These are phyloP conservation scores for Alloteropsis angusta DNA, from an alignment of 202 grass and related monocot species.

Conservation along the genomic window DNA sequence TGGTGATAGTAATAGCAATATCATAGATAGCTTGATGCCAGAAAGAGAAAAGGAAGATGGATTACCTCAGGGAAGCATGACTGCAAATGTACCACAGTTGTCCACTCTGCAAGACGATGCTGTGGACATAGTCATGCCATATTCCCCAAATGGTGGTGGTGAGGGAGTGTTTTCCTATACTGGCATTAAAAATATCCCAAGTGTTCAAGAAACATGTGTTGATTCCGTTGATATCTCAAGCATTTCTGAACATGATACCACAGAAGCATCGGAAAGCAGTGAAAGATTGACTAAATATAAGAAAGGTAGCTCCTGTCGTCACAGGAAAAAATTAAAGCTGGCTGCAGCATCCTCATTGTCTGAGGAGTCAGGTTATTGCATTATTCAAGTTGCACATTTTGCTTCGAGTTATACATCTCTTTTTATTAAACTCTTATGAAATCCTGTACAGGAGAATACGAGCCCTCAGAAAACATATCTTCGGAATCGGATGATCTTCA, in stretches of 20 bases:
- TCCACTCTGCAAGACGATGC: background rate
- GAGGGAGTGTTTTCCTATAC: background rate
- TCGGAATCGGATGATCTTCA: slow-evolving; percentile 7
- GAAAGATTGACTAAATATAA: background rate
- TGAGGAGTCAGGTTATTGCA: background rate
- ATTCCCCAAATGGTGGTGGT: background rate
- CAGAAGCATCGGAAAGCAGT: background rate
- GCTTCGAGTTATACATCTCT: background rate
- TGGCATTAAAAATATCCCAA: background rate
- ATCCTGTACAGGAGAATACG: slow-evolving; percentile 19
- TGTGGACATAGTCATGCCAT: background rate
- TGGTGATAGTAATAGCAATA: background rate
- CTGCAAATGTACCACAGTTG: background rate
- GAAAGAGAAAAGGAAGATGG: background rate
- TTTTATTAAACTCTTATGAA: background rate
- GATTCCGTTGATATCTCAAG: background rate
- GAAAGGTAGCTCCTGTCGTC: background rate
- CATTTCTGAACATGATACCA: background rate
- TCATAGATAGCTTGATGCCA: background rate
- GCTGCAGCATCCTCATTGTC: background rate
- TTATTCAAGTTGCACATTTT: slow-evolving; percentile 9
- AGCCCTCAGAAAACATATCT: background rate
- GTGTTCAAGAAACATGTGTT: background rate
- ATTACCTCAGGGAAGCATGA: background rate
- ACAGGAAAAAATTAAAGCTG: background rate